Evolutionary conservation across 805 yeast genomes (phyloP).

Genomic region (Zygosaccharomyces siamensis): DNA sequence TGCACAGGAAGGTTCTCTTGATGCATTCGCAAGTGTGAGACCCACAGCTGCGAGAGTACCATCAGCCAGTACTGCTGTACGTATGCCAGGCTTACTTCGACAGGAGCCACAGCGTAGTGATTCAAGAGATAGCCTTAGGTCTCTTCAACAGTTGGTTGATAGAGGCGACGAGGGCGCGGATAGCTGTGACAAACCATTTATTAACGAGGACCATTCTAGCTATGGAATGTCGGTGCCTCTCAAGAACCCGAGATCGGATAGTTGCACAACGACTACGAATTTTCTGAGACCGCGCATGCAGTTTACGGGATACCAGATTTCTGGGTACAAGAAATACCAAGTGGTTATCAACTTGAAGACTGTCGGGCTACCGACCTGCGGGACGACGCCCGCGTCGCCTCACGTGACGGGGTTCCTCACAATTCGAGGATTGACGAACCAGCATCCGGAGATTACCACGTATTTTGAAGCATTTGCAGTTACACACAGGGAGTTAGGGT

Average conservation of each 20-base stretch:
- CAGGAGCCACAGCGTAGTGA: slow-evolving; percentile 5
- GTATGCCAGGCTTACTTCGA: background rate
- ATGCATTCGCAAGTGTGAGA: background rate
- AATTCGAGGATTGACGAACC: slow-evolving; percentile 61
- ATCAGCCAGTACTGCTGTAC: slow-evolving; percentile 1
- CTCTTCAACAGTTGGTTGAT: slow-evolving; percentile 14
- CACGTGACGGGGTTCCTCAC: slow-evolving; percentile 58
- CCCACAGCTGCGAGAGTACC: background rate
- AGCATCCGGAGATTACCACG: slow-evolving; percentile 68
- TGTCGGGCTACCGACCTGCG: slow-evolving; percentile 42
- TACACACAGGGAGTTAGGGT: slow-evolving; percentile 26
- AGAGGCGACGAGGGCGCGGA: background rate
- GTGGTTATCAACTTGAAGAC: slow-evolving; percentile 55
- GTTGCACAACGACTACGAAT: slow-evolving; percentile 12
- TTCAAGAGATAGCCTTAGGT: slow-evolving; percentile 26
- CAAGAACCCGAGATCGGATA: background rate
- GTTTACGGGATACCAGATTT: slow-evolving; percentile 35
- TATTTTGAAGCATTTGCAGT: slow-evolving; percentile 51
- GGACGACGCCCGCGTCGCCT: slow-evolving; percentile 31
- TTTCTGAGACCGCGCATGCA: slow-evolving; percentile 28
- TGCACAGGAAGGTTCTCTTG: background rate
- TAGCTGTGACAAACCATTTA: background rate
- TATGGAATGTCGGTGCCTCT: background rate
- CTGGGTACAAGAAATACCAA: slow-evolving; percentile 39
- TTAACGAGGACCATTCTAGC: slow-evolving; percentile 7